Evolutionary conservation across 306 rosid genomes (phyloP).

Genomic region (Dryas drummondii): DNA sequence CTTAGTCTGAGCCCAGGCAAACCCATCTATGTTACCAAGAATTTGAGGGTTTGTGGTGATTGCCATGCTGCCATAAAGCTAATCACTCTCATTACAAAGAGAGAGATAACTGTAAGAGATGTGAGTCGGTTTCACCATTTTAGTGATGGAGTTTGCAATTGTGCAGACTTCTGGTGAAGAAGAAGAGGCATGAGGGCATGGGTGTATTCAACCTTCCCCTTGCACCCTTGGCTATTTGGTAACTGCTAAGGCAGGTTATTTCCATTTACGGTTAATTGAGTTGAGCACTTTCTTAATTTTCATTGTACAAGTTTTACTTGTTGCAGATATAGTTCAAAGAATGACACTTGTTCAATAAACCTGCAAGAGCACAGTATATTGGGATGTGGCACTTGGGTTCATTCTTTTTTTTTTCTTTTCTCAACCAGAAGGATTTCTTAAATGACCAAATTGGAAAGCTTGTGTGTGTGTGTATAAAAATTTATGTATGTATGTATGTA

Average conservation of each 20-base stretch:
- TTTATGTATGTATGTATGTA: neutral
- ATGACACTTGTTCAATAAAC: neutral
- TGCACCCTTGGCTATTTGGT: neutral
- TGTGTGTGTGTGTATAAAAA: neutral
- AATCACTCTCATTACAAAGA: conserved; percentile 47
- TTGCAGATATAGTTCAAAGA: neutral
- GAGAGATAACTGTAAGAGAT: conserved; percentile 55
- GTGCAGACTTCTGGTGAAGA: conserved; percentile 60
- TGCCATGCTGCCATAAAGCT: conserved; percentile 59
- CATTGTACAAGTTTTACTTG: conserved; percentile 8
- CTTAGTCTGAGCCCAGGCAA: conserved; percentile 34
- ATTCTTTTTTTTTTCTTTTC: too few relatives aligned
- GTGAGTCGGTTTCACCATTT: conserved; percentile 66
- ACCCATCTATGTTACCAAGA: conserved; percentile 52
- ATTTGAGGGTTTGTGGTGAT: conserved; percentile 59
- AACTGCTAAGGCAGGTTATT: neutral
- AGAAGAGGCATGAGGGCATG: conserved; percentile 4
- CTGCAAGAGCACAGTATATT: too few relatives aligned
- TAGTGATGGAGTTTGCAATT: conserved; percentile 52
- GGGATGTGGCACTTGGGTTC: too few relatives aligned
- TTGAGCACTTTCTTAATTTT: neutral
- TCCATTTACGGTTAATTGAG: neutral
- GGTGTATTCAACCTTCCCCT: neutral
- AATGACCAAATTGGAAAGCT: neutral
- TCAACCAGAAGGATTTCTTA: too few relatives aligned